These are phyloP conservation scores for Hypomyces rosellus DNA, from an alignment of 2,329 filamentous ascomycete genomes.

Conservation along the genomic window DNA sequence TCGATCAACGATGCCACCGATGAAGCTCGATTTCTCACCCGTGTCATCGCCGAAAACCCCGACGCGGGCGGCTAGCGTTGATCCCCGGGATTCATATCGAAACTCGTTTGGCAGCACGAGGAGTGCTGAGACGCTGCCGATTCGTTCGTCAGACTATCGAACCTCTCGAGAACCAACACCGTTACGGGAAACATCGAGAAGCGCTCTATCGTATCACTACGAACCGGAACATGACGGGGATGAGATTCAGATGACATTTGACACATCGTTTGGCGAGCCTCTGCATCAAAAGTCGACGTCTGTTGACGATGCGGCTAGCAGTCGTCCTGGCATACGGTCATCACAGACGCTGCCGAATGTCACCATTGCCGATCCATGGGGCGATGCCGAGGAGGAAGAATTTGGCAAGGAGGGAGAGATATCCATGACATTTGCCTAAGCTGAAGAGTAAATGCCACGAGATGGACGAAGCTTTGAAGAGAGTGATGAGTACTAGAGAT, in stretches of 20 bases:
- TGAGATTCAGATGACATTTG: slow-evolving; percentile 65
- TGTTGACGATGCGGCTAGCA: slow-evolving; percentile 22
- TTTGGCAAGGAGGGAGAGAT: slow-evolving; percentile 71
- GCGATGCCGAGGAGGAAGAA: slow-evolving; percentile 58
- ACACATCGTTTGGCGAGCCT: slow-evolving; percentile 47
- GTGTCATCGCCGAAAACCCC: slow-evolving; percentile 23
- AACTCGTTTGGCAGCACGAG: slow-evolving; percentile 36
- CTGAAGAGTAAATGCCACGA: not conserved
- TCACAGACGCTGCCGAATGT: slow-evolving; percentile 46
- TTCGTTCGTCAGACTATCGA: slow-evolving; percentile 20
- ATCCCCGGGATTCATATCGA: slow-evolving; percentile 10
- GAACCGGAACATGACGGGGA: slow-evolving; percentile 41
- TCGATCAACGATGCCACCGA: slow-evolving; percentile 80
- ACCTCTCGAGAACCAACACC: slow-evolving; percentile 1
- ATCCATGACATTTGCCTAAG: slow-evolving; percentile 71
- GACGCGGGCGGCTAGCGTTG: slow-evolving; percentile 15
- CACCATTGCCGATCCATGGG: slow-evolving; percentile 60
- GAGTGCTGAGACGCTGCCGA: slow-evolving; percentile 36
- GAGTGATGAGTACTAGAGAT: not conserved
- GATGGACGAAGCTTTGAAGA: not conserved
- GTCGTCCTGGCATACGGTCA: slow-evolving; percentile 24
- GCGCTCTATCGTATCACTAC: slow-evolving; percentile 16
- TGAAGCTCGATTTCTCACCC: slow-evolving; percentile 62
- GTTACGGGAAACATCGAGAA: not conserved
- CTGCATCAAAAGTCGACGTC: not conserved